A percentile compares a stretch with the other conserved stretches of the same genome.
Evolutionary conservation across 805 yeast species (phyloP).

Genomic region (Hanseniaspora nectarophila): DNA sequence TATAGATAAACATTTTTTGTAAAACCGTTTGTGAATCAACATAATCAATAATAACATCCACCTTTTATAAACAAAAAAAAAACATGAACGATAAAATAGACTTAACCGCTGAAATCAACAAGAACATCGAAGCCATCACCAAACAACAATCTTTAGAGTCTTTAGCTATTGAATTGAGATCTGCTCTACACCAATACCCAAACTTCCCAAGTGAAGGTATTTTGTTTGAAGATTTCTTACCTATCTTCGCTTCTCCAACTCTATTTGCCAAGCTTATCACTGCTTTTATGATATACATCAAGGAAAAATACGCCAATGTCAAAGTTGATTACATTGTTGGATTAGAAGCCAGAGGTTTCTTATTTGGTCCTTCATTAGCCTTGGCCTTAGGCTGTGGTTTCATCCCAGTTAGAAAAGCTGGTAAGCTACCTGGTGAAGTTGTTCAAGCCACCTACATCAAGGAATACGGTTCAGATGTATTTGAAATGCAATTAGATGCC

Average conservation of each 20-base stretch:
- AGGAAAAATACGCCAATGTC: slow-evolving; percentile 39
- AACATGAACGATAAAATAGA: slow-evolving; percentile 8
- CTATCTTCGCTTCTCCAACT: slow-evolving; percentile 74
- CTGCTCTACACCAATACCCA: slow-evolving; percentile 64
- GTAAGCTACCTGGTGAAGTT: slow-evolving; percentile 84
- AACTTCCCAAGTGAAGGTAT: slow-evolving; percentile 91
- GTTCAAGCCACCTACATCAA: slow-evolving; percentile 62
- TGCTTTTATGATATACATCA: slow-evolving; percentile 68
- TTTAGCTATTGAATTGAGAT: slow-evolving; percentile 37
- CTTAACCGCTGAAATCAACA: background rate
- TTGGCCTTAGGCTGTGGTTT: slow-evolving; percentile 80
- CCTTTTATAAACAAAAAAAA: background rate
- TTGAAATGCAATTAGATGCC: slow-evolving; percentile 77
- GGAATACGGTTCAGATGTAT: slow-evolving; percentile 85
- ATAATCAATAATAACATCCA: too few relatives aligned
- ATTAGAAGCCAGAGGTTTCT: slow-evolving; percentile 90
- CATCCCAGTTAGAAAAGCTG: slow-evolving; percentile 89
- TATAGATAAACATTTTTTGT: too few relatives aligned
- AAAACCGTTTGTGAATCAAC: too few relatives aligned
- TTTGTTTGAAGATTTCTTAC: slow-evolving; percentile 89
- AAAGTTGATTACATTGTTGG: slow-evolving; percentile 86
- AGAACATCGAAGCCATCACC: background rate
- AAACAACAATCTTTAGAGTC: slow-evolving; percentile 17
- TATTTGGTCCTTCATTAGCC: slow-evolving; percentile 93
- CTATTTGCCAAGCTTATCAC: slow-evolving; percentile 68